Percentiles rank a stretch among this genome's conserved stretches.
Conservation (phyloP, 805 yeast species). For the Candida palmyrensis region DNA sequence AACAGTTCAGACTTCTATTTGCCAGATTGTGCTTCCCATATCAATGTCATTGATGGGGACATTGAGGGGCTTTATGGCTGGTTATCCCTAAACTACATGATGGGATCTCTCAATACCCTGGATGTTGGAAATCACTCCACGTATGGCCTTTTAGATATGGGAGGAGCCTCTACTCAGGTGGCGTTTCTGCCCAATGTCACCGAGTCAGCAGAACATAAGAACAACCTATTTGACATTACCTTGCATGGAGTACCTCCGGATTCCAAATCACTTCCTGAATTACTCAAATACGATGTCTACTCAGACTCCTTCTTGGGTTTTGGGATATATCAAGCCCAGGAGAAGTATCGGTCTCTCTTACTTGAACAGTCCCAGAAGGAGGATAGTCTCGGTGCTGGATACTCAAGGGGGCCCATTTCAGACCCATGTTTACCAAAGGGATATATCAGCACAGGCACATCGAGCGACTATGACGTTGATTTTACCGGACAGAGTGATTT, state of each 20-base stretch:
- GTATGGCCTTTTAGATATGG: constrained; percentile 57
- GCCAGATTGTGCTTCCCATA: constrained; percentile 58
- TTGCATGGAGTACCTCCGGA: constrained; percentile 27
- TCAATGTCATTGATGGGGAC: constrained; percentile 59
- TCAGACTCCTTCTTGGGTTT: constrained; percentile 56
- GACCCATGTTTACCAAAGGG: constrained; percentile 61
- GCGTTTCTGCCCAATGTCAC: constrained; percentile 54
- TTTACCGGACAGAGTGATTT: constrained; percentile 53
- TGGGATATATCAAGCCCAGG: constrained; percentile 55
- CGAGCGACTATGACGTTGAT: constrained; percentile 23
- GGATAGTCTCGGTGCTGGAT: constrained; percentile 10
- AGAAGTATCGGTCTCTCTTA: constrained; percentile 38
- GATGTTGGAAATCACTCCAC: constrained; percentile 36
- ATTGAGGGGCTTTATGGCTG: constrained; percentile 65
- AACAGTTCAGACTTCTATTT: constrained; percentile 45
- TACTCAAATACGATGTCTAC: constrained; percentile 38
- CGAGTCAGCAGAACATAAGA: constrained; percentile 39
- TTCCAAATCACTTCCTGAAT: constrained; percentile 10
- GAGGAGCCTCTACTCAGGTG: constrained; percentile 63
- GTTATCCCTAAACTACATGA: constrained; percentile 56
- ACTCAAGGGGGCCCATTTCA: constrained; percentile 22
- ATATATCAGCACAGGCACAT: constrained; percentile 18
- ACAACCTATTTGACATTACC: constrained; percentile 42
- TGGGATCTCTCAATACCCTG: constrained; percentile 40
- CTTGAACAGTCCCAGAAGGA: constrained; percentile 15